These are phyloP conservation scores for Wickerhamiella kazuoi DNA, from an alignment of 805 yeast genomes.

Conservation along the genomic window DNA sequence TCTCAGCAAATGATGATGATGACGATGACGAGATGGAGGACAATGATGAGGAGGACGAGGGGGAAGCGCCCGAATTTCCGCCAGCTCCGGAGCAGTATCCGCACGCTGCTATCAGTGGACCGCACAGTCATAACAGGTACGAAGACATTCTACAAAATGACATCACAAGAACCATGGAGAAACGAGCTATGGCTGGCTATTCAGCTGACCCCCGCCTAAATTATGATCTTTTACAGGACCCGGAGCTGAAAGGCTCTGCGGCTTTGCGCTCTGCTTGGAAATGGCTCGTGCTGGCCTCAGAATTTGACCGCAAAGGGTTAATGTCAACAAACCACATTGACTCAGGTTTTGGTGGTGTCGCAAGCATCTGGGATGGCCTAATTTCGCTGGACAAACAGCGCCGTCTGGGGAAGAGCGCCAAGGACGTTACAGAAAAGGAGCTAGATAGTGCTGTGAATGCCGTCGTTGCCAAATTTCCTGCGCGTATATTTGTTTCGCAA, in stretches of 20 bases:
- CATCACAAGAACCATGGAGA: slow-evolving; percentile 51
- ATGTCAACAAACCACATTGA: slow-evolving; percentile 58
- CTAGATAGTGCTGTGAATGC: slow-evolving; percentile 34
- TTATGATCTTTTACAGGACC: slow-evolving; percentile 26
- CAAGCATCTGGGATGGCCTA: slow-evolving; percentile 66
- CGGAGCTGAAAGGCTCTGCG: slow-evolving; percentile 29
- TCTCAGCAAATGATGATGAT: slow-evolving; percentile 1
- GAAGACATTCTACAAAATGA: slow-evolving; percentile 43
- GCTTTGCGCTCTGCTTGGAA: slow-evolving; percentile 68
- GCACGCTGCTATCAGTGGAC: too few species aligned
- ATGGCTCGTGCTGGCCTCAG: slow-evolving; percentile 65
- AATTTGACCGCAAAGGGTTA: slow-evolving; percentile 42
- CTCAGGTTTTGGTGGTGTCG: slow-evolving; percentile 72
- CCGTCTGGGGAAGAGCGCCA: slow-evolving; percentile 6
- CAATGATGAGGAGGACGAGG: background rate
- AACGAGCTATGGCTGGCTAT: slow-evolving; percentile 58
- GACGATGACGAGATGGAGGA: slow-evolving; percentile 1
- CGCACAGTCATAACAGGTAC: too few species aligned
- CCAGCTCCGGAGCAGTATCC: too few species aligned
- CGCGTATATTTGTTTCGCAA: slow-evolving; percentile 15
- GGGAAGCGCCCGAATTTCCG: too few species aligned
- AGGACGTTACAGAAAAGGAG: slow-evolving; percentile 25
- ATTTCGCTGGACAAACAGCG: slow-evolving; percentile 12
- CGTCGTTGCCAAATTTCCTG: slow-evolving; percentile 31
- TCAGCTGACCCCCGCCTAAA: slow-evolving; percentile 51